Base-by-base conservation (phyloP, 2,329 filamentous ascomycete genomes). In the Fusarium subglutinans region DNA sequence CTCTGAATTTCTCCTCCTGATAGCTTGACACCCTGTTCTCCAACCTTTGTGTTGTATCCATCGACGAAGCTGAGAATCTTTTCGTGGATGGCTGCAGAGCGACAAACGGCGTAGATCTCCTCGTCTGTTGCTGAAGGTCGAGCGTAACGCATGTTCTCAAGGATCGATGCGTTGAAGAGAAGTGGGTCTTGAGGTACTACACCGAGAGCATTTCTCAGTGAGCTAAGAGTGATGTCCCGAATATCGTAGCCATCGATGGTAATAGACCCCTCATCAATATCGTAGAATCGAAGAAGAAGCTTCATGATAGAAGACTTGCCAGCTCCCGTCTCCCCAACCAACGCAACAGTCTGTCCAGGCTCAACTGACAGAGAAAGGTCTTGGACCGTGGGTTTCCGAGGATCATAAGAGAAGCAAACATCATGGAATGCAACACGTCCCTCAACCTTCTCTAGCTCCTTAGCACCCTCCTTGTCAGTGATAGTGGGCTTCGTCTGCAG, bases 131-230 rank as follows among this genome's bases (percentile, higher is more conserved):
- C 90, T n/a, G 87, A 84, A 4, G 89, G 86, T 17, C 87, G 86
- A 5, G 89, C 90, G 79, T 93, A 93, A 5, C 86, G 86, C 30
- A 93, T 82, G 76, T 93, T 93, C 24, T 92, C 87, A 77, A 90
- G 86, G 47, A 93, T 87, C 3, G 89, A 88, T 38, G 87, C 86
- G 77, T 92, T 91, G 82, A 93, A 93, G 14, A 93, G 82, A 0
- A 87, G 83, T 0, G 90, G 88, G 69, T 91, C 89, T 79, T 93
- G 89, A 6, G 91, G 91, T 0, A 93, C 91, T 18, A 92, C 85
- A 26, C 90, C 90, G 33, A 93, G 86, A 6, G 85, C 83, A 26
- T 89, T 85, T 15, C 90, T 86, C 6, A 93, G 82, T 51, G 87
- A 90, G 63, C 86, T 83, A 20, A 91, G 82, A 0, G 87, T 90